Base-by-base conservation (phyloP, 805 yeast species). In the Cyberlindnera japonica region DNA sequence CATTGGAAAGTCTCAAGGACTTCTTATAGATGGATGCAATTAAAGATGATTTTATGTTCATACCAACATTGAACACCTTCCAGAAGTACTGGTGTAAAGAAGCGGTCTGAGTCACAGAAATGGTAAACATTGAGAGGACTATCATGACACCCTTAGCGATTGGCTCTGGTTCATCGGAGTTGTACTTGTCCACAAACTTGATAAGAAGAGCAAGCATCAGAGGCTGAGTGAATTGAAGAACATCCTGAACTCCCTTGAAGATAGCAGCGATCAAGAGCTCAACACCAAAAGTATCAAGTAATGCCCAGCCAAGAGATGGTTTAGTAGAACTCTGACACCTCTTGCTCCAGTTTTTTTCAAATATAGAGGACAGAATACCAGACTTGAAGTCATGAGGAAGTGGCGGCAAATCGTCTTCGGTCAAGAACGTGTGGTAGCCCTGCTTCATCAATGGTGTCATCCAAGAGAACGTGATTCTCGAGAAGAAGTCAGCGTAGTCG, bases 401-500 rank as follows among this genome's bases (percentile, higher is more conserved):
- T 14, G 77, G 74, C 19, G 96, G 96, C 48, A 93, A 74, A 62
- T 91, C 97, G 3, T 67, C 65, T 55, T 75, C 63, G 48, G 61
- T 63, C 54, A 79, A 76, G 44, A 51, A 65, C 43, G 79, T 77
- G 29, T 69, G 63, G 54, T 81, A 83, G 18, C 98, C 98, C 35
- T 74, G 75, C 53, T 69, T 76, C 86, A 93, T 89, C 58, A 93
- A 67, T 3, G 79, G 81, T 9, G 90, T 79, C 95, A 93, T 87
- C 98, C 99, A 93, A 21, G 81, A 66, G 61, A 93, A 93, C 0
- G 95, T 81, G 35, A 91, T 67, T 41, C 75, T 68, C 2, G 95
- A 81, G 54, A 91, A 81, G 19, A 90, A 64, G 58, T 90, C 81
- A 2, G 75, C 73, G 15, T 58, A 53, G 47, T 67, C 69, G 29